phyloP scores from a whole-genome alignment of 768 basidiomycete genomes.

The Collybia mongolica region DNA sequence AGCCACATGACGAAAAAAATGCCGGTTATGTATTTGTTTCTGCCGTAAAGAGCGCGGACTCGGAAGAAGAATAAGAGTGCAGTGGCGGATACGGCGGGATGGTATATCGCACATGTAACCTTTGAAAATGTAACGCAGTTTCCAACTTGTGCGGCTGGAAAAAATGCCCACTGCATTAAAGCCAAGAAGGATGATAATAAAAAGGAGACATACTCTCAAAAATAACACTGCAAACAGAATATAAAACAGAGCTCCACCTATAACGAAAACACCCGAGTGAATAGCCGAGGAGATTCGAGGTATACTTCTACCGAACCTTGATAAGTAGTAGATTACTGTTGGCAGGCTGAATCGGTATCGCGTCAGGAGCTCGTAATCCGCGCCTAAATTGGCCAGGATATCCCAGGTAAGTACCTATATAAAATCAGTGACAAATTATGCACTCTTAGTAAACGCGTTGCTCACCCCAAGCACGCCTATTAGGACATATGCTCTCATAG shows the following conservation, averaged over 20 bases:
- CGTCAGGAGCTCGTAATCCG: conserved; percentile 24
- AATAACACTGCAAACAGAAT: conserved; percentile 18
- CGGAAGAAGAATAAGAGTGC: conserved; percentile 31
- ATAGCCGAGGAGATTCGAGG: too few species aligned
- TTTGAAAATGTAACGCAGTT: conserved; percentile 21
- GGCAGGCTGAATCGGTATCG: conserved; percentile 14
- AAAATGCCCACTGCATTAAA: not conserved
- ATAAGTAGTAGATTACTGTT: conserved; percentile 25
- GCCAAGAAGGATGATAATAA: not conserved
- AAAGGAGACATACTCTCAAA: conserved; percentile 16
- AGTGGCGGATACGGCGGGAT: conserved; percentile 19
- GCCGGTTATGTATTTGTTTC: conserved; percentile 15
- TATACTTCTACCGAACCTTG: conserved; percentile 19
- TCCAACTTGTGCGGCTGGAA: conserved; percentile 13
- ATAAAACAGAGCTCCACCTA: conserved; percentile 19
- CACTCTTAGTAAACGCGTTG: too few species aligned
- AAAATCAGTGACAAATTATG: too few species aligned
- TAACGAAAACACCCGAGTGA: not conserved
- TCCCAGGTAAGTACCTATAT: conserved; percentile 32
- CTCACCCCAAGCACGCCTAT: not conserved
- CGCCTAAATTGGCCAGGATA: conserved; percentile 22
- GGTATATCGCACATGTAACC: conserved; percentile 18
- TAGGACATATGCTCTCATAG: not conserved
- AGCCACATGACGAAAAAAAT: conserved; percentile 27
- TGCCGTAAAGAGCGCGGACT: conserved; percentile 28